phyloP scores from a whole-genome alignment of 2,329 filamentous ascomycete species.

The Microsporum canis region DNA sequence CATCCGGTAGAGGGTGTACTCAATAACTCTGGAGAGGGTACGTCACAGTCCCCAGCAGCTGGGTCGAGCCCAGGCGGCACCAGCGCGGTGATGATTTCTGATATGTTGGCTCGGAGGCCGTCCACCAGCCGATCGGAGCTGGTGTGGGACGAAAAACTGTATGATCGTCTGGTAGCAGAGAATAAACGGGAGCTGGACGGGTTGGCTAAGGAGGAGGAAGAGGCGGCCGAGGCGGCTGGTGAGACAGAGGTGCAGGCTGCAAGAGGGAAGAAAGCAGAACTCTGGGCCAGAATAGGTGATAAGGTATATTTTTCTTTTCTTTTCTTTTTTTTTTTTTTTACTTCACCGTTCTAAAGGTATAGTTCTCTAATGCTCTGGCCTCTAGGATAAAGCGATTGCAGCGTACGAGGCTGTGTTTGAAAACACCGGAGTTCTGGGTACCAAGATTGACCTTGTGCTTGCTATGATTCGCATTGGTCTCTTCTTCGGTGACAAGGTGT shows the following conservation, averaged over 20 bases:
- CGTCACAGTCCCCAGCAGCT: conserved; percentile 38
- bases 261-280: conserved; percentile 87
- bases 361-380: background rate
- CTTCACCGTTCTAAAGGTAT: conserved; percentile 2
- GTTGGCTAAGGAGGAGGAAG: conserved; percentile 78
- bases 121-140: conserved; percentile 55
- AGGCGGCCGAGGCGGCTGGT: conserved; percentile 89
- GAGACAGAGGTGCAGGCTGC: conserved; percentile 92
- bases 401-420: conserved; percentile 89
- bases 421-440: conserved; percentile 92
- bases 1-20: conserved; percentile 63
- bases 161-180: conserved; percentile 62
- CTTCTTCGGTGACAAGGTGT: conserved; percentile 86
- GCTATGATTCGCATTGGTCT: conserved; percentile 91
- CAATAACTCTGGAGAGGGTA: conserved; percentile 60
- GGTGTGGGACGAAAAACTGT: conserved; percentile 83
- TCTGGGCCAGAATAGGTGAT: conserved; percentile 90
- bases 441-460: conserved; percentile 92
- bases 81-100: conserved; percentile 48
- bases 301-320: conserved; percentile 49
- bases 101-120: conserved; percentile 63
- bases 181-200: conserved; percentile 67
- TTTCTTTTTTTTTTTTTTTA: conserved; percentile 10
- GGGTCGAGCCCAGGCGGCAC: conserved; percentile 34
- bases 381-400: conserved; percentile 80